These are phyloP conservation scores for Grosmannia serpens DNA, from an alignment of 2,329 filamentous ascomycete genomes.

Conservation along the genomic window DNA sequence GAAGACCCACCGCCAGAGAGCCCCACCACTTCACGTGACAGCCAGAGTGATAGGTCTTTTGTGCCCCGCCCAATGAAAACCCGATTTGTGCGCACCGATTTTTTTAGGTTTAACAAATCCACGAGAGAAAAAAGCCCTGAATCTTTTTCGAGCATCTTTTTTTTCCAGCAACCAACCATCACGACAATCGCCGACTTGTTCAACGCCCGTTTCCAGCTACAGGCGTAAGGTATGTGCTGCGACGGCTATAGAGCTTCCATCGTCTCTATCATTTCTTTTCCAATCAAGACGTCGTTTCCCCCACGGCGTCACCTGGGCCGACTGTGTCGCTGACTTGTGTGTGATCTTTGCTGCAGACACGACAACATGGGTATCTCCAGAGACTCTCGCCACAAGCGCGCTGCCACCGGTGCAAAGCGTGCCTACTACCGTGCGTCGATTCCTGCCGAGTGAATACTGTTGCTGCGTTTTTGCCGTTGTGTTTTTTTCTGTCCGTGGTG, in stretches of 20 bases:
- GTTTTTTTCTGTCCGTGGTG: constrained; percentile 17
- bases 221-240: constrained; percentile 11
- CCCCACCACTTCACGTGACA: not conserved
- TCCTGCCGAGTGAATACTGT: constrained; percentile 10
- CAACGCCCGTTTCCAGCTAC: constrained; percentile 8
- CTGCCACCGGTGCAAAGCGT: constrained; percentile 96
- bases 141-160: constrained; percentile 5
- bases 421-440: constrained; percentile 70
- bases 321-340: not conserved
- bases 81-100: constrained; percentile 14
- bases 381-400: constrained; percentile 99
- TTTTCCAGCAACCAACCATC: constrained; percentile 7
- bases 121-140: constrained; percentile 6
- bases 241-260: not conserved
- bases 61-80: not conserved
- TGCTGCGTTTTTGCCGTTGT: not conserved
- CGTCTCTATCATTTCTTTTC: not conserved
- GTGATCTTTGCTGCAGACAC: constrained; percentile 36
- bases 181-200: constrained; percentile 6
- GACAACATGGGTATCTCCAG: constrained; percentile 98
- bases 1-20: too few species aligned
- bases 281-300: not conserved
- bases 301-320: not conserved
- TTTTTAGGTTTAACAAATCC: constrained; percentile 11
- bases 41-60: not conserved